Percentiles rank a stretch among this genome's conserved stretches.
Evolutionary conservation across 2,329 filamentous ascomycete species (phyloP).

Genomic region (Elsinoe arachidis): DNA sequence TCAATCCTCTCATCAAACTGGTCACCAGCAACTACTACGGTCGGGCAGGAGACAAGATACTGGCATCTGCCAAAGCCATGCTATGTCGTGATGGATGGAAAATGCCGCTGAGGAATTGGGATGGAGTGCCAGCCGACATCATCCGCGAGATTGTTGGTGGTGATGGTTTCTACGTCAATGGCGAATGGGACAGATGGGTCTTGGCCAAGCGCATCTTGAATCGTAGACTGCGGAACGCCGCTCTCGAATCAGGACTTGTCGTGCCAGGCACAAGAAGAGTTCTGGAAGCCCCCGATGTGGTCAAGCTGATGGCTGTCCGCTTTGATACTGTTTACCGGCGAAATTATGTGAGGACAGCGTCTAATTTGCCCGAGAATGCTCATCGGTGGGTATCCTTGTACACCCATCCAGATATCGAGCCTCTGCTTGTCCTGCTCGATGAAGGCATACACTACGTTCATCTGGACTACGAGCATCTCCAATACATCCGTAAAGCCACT

Average conservation of each 20-base stretch:
- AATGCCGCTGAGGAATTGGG: conserved; percentile 48
- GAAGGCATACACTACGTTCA: conserved; percentile 54
- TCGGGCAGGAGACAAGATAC: conserved; percentile 45
- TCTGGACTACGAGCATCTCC: conserved; percentile 50
- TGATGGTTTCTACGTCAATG: conserved; percentile 50
- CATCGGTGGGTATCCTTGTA: conserved; percentile 44
- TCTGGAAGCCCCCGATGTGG: conserved; percentile 39
- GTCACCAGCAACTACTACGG: conserved; percentile 51
- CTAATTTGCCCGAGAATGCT: conserved; percentile 36
- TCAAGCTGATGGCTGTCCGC: conserved; percentile 43
- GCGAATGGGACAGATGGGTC: conserved; percentile 51
- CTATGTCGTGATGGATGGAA: conserved; percentile 49
- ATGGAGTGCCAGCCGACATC: conserved; percentile 49
- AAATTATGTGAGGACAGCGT: conserved; percentile 30
- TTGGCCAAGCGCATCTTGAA: conserved; percentile 47
- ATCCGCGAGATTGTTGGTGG: conserved; percentile 51
- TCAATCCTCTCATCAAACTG: conserved; percentile 43
- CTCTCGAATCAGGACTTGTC: conserved; percentile 41
- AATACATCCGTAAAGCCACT: conserved; percentile 43
- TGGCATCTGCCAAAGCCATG: conserved; percentile 51
- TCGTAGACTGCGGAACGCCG: conserved; percentile 39
- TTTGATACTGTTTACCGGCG: conserved; percentile 46
- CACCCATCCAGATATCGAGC: conserved; percentile 46
- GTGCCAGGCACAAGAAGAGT: conserved; percentile 35
- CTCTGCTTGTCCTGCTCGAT: conserved; percentile 47